Percentiles rank a stretch among this genome's conserved stretches.
Evolutionary conservation across 768 basidiomycete genomes (phyloP).

Genomic region (Pleurotus ostreatus): DNA sequence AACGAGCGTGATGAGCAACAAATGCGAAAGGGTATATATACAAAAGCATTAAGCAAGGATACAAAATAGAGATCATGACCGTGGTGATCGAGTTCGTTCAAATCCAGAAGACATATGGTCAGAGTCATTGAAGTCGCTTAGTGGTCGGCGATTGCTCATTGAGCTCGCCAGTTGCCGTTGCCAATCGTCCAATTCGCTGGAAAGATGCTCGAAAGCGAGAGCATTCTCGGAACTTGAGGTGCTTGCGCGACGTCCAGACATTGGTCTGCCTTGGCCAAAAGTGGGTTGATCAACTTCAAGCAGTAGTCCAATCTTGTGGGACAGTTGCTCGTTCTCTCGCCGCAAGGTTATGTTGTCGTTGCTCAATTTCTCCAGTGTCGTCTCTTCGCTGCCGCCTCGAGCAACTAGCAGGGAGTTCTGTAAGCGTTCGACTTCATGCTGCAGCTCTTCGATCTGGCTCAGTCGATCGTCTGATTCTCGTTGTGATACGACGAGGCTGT

Average conservation of each 20-base stretch:
- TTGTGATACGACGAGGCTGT: constrained; percentile 66
- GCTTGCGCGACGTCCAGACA: constrained; percentile 66
- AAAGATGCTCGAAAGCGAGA: constrained; percentile 71
- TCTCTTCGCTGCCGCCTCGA: constrained; percentile 74
- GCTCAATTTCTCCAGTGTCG: constrained; percentile 75
- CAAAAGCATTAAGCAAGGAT: constrained; percentile 35
- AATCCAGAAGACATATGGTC: constrained; percentile 37
- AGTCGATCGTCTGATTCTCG: constrained; percentile 78
- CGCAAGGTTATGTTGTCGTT: constrained; percentile 76
- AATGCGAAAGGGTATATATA: constrained; percentile 47
- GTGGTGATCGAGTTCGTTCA: constrained; percentile 58
- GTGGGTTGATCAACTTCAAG: constrained; percentile 82
- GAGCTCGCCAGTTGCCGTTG: constrained; percentile 79
- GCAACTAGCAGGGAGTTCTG: constrained; percentile 70
- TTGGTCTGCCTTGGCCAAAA: constrained; percentile 57
- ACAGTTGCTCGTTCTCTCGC: constrained; percentile 83
- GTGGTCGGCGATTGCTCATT: constrained; percentile 66
- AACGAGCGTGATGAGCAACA: constrained; percentile 48
- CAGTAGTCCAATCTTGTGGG: constrained; percentile 87
- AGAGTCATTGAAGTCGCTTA: constrained; percentile 65
- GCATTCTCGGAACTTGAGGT: constrained; percentile 82
- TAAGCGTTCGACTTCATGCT: constrained; percentile 75
- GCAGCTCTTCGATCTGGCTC: constrained; percentile 72
- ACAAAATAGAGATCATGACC: constrained; percentile 32
- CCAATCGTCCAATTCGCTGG: constrained; percentile 83